Conservation (phyloP, 441 rosid species). For the Cnidoscolus chayamansa region DNA sequence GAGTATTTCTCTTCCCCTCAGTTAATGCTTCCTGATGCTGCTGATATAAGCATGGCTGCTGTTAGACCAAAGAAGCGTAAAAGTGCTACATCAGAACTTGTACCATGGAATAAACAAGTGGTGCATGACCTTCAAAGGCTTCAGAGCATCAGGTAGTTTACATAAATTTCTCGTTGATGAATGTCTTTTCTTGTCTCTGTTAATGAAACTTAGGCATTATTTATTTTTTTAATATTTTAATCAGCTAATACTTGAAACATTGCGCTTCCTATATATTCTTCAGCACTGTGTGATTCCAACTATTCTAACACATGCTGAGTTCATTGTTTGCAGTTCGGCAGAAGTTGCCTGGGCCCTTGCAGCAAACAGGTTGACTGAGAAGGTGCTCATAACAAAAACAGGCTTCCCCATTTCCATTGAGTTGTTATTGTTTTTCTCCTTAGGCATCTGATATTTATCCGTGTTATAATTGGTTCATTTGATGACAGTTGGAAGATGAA, state of each 20-base stretch:
- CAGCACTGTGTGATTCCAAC: background rate
- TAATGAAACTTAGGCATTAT: background rate
- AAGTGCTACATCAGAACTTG: conserved; percentile 46
- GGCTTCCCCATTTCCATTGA: conserved; percentile 13
- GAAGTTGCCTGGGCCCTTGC: conserved; percentile 72
- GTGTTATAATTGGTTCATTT: conserved; percentile 19
- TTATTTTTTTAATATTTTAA: background rate
- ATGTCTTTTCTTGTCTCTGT: conserved; percentile 5
- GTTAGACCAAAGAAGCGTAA: conserved; percentile 67
- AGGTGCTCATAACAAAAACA: conserved; percentile 44
- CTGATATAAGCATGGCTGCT: conserved; percentile 32
- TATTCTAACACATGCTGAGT: conserved; percentile 4
- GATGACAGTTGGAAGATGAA: conserved; percentile 57
- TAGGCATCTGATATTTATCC: conserved; percentile 13
- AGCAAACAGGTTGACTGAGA: conserved; percentile 62
- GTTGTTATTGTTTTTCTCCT: background rate
- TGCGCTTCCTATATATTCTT: background rate
- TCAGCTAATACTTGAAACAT: background rate
- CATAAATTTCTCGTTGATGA: background rate
- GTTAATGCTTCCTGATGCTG: conserved; percentile 33
- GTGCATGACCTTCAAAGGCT: conserved; percentile 39
- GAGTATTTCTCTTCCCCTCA: conserved; percentile 39
- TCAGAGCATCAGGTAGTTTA: conserved; percentile 57
- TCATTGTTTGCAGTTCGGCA: conserved; percentile 51
- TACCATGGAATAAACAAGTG: conserved; percentile 76